Evolutionary conservation across 345 rosid species (phyloP).

Genomic region (Eutrema heterophyllum): DNA sequence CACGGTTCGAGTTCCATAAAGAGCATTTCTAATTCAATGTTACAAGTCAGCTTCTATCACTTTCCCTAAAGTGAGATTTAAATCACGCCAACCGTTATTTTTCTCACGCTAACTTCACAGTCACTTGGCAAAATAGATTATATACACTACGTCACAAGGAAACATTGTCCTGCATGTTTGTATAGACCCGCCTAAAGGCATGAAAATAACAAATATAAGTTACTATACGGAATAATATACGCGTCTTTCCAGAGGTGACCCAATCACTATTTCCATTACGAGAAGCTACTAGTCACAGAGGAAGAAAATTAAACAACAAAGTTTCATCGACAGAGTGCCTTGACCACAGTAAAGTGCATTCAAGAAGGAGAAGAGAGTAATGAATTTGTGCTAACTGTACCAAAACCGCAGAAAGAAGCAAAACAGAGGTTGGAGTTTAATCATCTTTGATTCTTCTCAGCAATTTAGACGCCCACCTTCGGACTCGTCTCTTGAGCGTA

Average conservation of each 20-base stretch:
- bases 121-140: slow-evolving; percentile 28
- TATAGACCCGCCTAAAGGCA: slow-evolving; percentile 32
- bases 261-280: slow-evolving; percentile 10
- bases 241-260: neutral
- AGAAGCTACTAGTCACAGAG: slow-evolving; percentile 3
- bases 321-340: neutral
- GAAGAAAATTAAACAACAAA: neutral
- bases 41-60: slow-evolving; percentile 18
- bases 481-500: slow-evolving; percentile 67
- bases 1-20: slow-evolving; percentile 88
- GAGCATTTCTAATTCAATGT: slow-evolving; percentile 60
- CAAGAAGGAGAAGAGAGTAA: neutral
- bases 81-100: slow-evolving; percentile 20
- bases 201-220: slow-evolving; percentile 20
- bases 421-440: slow-evolving; percentile 23
- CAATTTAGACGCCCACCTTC: slow-evolving; percentile 66
- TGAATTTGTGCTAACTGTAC: neutral
- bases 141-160: slow-evolving; percentile 1
- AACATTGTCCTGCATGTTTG: slow-evolving; percentile 25
- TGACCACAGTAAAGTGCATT: neutral
- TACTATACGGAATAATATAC: slow-evolving; percentile 2
- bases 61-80: slow-evolving; percentile 16
- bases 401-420: neutral
- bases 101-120: slow-evolving; percentile 27
- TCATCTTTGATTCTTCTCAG: slow-evolving; percentile 65